Evolutionary conservation across 1,139 yeast species (phyloP).

Genomic region (Blastobotrys malaysiensis): DNA sequence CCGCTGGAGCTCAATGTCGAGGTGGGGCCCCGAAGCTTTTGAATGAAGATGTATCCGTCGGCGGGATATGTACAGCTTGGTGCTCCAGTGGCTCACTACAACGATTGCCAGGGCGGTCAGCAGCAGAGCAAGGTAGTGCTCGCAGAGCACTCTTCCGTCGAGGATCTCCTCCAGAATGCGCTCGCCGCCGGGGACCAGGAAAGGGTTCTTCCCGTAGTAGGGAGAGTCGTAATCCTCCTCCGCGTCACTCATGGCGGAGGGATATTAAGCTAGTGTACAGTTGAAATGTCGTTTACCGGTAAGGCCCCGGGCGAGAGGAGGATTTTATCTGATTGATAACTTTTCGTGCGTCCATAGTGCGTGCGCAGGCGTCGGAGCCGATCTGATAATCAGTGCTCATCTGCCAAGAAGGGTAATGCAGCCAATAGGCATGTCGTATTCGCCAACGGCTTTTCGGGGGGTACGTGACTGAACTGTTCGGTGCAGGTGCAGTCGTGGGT

Average conservation of each 20-base stretch:
- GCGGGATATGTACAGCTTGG: neutral
- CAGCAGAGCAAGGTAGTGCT: constrained; percentile 1
- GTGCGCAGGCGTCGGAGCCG: neutral
- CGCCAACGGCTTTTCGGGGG: neutral
- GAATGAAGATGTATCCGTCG: neutral
- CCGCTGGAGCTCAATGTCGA: neutral
- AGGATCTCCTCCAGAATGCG: neutral
- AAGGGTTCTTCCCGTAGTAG: constrained; percentile 6
- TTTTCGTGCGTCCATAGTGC: neutral
- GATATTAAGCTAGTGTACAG: neutral
- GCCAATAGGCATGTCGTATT: neutral
- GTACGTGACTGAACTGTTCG: no score
- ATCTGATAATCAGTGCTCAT: neutral
- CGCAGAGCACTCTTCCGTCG: constrained; percentile 2
- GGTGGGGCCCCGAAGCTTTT: neutral
- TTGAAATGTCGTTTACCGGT: neutral
- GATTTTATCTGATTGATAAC: neutral
- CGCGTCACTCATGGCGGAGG: neutral
- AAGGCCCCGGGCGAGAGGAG: neutral
- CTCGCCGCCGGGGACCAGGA: constrained; percentile 3
- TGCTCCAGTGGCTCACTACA: constrained; percentile 3
- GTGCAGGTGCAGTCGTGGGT: no score
- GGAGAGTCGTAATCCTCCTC: constrained; percentile 3
- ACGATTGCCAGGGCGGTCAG: neutral
- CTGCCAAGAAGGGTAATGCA: neutral